Evolutionary conservation across 257 asterid genomes (phyloP).

Genomic region (Ilex aquifolium): DNA sequence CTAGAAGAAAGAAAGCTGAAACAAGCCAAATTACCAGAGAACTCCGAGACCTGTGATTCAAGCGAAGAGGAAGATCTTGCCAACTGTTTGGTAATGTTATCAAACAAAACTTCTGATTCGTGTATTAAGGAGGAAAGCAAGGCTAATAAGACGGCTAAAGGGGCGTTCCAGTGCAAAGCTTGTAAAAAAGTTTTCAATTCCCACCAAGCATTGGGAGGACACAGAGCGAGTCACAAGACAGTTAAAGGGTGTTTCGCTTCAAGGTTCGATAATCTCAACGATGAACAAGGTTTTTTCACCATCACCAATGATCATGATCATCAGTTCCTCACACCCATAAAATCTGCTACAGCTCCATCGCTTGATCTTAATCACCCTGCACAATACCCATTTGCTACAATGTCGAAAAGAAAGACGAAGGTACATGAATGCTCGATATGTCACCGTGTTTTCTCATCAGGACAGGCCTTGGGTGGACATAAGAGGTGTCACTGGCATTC

Average conservation of each 20-base stretch:
- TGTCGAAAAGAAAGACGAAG: conserved; percentile 56
- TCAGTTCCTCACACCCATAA: conserved; percentile 52
- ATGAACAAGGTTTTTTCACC: conserved; percentile 83
- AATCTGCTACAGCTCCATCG: conserved; percentile 16
- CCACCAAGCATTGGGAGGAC: conserved; percentile 94
- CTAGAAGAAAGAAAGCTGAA: no score
- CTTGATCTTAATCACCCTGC: no score
- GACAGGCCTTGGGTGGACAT: conserved; percentile 96
- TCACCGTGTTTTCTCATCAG: conserved; percentile 73
- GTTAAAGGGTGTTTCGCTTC: conserved; percentile 86
- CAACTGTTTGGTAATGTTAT: no score
- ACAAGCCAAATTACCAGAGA: no score
- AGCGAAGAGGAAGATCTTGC: no score
- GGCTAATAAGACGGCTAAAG: background rate
- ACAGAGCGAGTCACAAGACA: conserved; percentile 89
- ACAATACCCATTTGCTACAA: conserved; percentile 27
- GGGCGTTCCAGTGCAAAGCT: conserved; percentile 58
- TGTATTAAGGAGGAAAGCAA: conserved; percentile 47
- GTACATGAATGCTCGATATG: conserved; percentile 92
- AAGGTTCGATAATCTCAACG: conserved; percentile 81
- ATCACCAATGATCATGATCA: conserved; percentile 64
- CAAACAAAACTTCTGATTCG: conserved; percentile 42
- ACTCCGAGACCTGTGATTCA: no score
- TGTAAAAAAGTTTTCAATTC: conserved; percentile 89
- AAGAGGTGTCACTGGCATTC: conserved; percentile 89